Evolutionary conservation across 2,329 filamentous ascomycete genomes (phyloP), one percentile per base, ranked within the genome.

Genomic region (Aspergillus sclerotialis): DNA sequence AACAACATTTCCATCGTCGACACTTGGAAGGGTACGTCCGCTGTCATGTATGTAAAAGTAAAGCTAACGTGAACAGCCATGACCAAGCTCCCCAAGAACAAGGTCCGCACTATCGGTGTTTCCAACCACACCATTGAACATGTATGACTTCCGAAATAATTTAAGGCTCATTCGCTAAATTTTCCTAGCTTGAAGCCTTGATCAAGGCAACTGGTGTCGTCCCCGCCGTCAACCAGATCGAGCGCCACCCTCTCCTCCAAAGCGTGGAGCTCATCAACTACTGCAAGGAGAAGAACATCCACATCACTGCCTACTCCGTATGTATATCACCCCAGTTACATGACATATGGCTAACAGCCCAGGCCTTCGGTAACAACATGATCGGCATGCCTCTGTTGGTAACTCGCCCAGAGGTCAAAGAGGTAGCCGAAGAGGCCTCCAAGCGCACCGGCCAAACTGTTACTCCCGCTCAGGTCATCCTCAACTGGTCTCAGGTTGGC

Each of bases 241-340:
- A 84, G 55, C 76, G 76, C 33, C 78, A 84, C 55, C 78, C 80
- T 2, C 81, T 80, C 48, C 67, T 84, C 8, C 80, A 82, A 53
- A 80, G 76, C 52, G 61, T 63, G 2, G 65, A 72, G 12, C 60
- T 84, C 17, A 56, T 80, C 6, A 62, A 70, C 10, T 78, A 72
- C 57, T 77, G 72, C 60, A 59, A 71, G 34, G 55, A 67, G 43
- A 73, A 80, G 55, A 66, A 66, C 40, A 81, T 83, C 42, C 64
- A 75, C 39, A 56, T 82, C 30, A 72, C 76, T 48, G 78, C 78
- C 4, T 82, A 82, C 60, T 80, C 75, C 26, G 78, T 61, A 50
- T 30, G 55, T 33, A 11, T 11, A 5, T 6, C 15, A n/a, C 11
- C 13, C n/a, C 13, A 9, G 11, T 7, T 12, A 7, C 12, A 11